These are phyloP conservation scores for Coemansia sp. DNA, from an alignment of 192 early-diverging fungal genomes.

Conservation along the genomic window DNA sequence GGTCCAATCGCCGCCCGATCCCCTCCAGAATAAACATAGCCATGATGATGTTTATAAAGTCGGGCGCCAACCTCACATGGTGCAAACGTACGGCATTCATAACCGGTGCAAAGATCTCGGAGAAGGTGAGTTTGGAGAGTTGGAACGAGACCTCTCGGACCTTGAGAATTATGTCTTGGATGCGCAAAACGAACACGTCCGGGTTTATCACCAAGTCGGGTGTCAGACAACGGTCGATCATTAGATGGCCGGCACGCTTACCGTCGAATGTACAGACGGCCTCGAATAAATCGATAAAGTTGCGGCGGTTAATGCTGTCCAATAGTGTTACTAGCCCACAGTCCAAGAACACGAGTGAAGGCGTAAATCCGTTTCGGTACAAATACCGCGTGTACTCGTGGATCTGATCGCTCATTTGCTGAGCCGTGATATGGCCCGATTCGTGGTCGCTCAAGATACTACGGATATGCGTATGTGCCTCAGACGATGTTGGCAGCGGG, in stretches of 20 bases:
- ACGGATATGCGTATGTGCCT: conserved; percentile 42
- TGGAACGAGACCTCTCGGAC: conserved; percentile 75
- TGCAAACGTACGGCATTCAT: conserved; percentile 89
- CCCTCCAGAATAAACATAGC: conserved; percentile 94
- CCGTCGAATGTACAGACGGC: conserved; percentile 91
- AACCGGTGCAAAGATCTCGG: conserved; percentile 78
- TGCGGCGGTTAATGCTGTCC: conserved; percentile 71
- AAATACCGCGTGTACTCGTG: conserved; percentile 54
- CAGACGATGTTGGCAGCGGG: conserved; percentile 25
- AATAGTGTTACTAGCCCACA: conserved; percentile 88
- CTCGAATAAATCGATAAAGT: conserved; percentile 92
- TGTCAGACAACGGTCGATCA: conserved; percentile 84
- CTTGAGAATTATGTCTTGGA: conserved; percentile 74
- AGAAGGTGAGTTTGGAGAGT: conserved; percentile 80
- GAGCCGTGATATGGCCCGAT: conserved; percentile 17
- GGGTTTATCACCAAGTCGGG: conserved; percentile 73
- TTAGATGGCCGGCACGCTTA: conserved; percentile 74
- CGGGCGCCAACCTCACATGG: conserved; percentile 92
- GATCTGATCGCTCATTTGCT: conserved; percentile 22
- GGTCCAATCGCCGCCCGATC: conserved; percentile 89
- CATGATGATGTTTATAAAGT: conserved; percentile 93
- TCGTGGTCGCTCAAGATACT: conserved; percentile 26
- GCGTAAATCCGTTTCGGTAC: conserved; percentile 70
- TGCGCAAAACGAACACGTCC: conserved; percentile 81
- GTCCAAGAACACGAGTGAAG: conserved; percentile 86